Conservation (phyloP, 257 asterid species). For the Solanum clarkiae region DNA sequence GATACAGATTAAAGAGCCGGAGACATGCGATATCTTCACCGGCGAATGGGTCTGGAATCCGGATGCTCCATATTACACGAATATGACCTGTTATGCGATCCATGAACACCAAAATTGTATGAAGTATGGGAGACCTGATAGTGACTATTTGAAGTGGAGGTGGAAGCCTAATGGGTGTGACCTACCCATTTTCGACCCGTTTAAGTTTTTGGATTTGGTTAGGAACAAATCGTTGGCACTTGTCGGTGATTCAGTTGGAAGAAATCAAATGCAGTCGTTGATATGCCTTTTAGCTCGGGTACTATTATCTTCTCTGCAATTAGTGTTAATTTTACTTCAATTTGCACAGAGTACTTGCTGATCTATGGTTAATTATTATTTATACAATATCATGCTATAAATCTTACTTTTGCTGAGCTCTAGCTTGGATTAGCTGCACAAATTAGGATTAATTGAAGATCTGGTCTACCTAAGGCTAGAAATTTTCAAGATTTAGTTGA, state of each 20-base stretch:
- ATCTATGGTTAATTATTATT: neutral
- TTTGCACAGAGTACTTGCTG: neutral
- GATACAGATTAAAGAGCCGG: neutral
- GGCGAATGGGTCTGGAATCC: constrained; percentile 61
- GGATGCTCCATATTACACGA: constrained; percentile 50
- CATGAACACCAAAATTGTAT: constrained; percentile 24
- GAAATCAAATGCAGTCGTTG: constrained; percentile 74
- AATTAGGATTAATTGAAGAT: neutral
- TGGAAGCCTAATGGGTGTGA: constrained; percentile 49
- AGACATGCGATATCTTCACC: constrained; percentile 23
- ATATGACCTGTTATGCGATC: constrained; percentile 17
- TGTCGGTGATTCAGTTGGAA: constrained; percentile 64
- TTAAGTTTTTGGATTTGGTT: constrained; percentile 42
- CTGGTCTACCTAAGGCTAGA: neutral
- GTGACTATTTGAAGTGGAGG: constrained; percentile 20
- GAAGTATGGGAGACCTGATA: constrained; percentile 20
- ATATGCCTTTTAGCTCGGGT: constrained; percentile 64
- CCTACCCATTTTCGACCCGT: constrained; percentile 39
- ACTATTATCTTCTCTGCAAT: neutral
- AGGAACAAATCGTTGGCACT: constrained; percentile 53
- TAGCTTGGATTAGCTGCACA: neutral
- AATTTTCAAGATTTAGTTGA: neutral
- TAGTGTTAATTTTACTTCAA: neutral
- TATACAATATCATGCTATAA: neutral
- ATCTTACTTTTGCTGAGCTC: neutral